Conservation (phyloP, 2,329 filamentous ascomycete genomes). For the Lachnellula arida region DNA sequence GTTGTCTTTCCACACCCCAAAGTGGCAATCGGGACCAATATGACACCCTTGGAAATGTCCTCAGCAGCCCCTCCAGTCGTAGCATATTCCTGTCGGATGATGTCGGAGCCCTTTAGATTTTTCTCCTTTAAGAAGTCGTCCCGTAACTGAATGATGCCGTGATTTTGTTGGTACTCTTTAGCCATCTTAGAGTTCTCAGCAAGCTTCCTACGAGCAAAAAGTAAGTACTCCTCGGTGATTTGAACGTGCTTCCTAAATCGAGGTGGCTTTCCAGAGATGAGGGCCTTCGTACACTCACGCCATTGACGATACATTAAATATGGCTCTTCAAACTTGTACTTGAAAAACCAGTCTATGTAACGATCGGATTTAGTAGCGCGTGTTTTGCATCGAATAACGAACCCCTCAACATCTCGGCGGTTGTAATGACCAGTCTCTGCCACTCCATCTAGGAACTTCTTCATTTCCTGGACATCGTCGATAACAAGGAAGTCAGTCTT, state of each 20-base stretch:
- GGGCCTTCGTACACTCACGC: conserved; percentile 90
- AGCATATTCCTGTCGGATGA: conserved; percentile 69
- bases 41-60: conserved; percentile 61
- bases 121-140: conserved; percentile 82
- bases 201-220: conserved; percentile 73
- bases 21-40: conserved; percentile 87
- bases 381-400: conserved; percentile 84
- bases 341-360: conserved; percentile 98
- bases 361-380: conserved; percentile 45
- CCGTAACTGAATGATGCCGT: conserved; percentile 88
- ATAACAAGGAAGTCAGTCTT: conserved; percentile 79
- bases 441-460: conserved; percentile 74
- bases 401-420: conserved; percentile 91
- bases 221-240: conserved; percentile 87
- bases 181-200: conserved; percentile 62
- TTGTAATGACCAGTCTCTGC: conserved; percentile 87
- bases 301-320: conserved; percentile 99
- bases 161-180: conserved; percentile 75
- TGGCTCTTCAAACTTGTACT: conserved; percentile 99
- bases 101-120: conserved; percentile 82
- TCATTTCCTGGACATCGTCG: conserved; percentile 68
- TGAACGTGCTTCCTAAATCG: conserved; percentile 79
- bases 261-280: conserved; percentile 72
- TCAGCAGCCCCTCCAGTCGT: conserved; percentile 43
- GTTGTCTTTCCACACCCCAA: conserved; percentile 98